phyloP scores from a whole-genome alignment of 345 rosid genomes.

The Citrus medica region DNA sequence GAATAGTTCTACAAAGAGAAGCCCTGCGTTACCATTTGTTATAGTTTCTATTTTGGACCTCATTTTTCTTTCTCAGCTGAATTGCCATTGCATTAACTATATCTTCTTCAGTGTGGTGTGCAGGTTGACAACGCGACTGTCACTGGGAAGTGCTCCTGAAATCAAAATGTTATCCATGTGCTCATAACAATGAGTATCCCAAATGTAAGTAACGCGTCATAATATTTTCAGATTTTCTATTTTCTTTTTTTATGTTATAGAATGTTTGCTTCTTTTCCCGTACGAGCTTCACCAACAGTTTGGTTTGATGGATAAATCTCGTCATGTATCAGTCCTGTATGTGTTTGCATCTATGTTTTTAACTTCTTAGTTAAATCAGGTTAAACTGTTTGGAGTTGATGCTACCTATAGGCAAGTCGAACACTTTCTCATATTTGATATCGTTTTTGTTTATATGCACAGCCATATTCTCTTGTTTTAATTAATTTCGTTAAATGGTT shows the following conservation, averaged over 20 bases:
- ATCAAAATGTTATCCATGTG: slow-evolving; percentile 55
- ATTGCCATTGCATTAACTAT: background rate
- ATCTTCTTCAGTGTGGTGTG: slow-evolving; percentile 36
- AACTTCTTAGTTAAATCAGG: background rate
- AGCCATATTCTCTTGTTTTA: background rate
- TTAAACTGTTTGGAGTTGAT: too few species aligned
- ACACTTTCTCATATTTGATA: background rate
- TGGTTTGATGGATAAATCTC: slow-evolving; percentile 36
- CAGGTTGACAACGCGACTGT: slow-evolving; percentile 56
- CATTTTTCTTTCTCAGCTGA: background rate
- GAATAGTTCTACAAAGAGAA: background rate
- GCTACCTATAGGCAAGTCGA: too few species aligned
- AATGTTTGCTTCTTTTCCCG: slow-evolving; percentile 68
- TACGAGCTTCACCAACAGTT: slow-evolving; percentile 70
- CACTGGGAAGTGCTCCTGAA: slow-evolving; percentile 46
- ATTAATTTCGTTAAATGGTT: background rate
- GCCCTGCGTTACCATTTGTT: background rate
- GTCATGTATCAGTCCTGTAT: slow-evolving; percentile 66
- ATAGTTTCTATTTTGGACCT: background rate
- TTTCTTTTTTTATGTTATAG: slow-evolving; percentile 35
- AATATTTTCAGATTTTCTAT: background rate
- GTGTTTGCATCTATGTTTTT: slow-evolving; percentile 13
- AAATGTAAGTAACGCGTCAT: slow-evolving; percentile 52
- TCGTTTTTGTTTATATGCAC: background rate
- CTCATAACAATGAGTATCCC: slow-evolving; percentile 30